A percentile compares a stretch with the other conserved stretches of the same genome.
These are phyloP conservation scores for Aspergillus brunneoviolaceus DNA, from an alignment of 2,329 filamentous ascomycete species.

Conservation along the genomic window DNA sequence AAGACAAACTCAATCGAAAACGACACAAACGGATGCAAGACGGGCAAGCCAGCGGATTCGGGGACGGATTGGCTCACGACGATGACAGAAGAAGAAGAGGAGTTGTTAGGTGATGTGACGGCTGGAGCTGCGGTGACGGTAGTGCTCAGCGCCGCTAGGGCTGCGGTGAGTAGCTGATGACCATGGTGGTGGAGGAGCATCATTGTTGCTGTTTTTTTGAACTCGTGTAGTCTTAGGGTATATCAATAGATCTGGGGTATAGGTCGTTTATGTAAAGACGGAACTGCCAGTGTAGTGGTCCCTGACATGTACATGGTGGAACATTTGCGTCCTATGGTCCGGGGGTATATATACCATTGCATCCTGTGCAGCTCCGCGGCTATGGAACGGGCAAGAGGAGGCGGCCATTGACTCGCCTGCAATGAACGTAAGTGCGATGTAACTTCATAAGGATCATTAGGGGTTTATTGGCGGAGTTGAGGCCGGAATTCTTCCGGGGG, in stretches of 20 bases:
- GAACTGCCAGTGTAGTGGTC: too few relatives aligned
- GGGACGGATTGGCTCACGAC: not conserved
- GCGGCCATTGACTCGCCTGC: not conserved
- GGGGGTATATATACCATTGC: too few relatives aligned
- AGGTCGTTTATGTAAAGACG: too few relatives aligned
- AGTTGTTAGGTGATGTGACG: too few relatives aligned
- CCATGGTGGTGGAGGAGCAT: not conserved
- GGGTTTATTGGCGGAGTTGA: not conserved
- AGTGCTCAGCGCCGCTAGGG: not conserved
- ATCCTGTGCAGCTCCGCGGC: too few relatives aligned
- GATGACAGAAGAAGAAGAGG: not conserved
- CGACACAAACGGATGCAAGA: slow-evolving; percentile 4
- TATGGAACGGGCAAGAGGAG: not conserved
- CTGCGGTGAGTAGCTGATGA: not conserved
- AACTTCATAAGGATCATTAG: not conserved
- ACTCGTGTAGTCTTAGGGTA: not conserved
- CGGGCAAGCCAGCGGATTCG: not conserved
- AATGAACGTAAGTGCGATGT: not conserved
- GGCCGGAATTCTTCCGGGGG: not conserved
- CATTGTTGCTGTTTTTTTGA: not conserved
- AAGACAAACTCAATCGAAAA: slow-evolving; percentile 6
- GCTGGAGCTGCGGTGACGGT: not conserved
- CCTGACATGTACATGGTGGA: too few relatives aligned
- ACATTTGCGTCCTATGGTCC: too few relatives aligned
- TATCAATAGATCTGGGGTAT: too few relatives aligned